A percentile compares a stretch with the other conserved stretches of the same genome.
phyloP scores from a whole-genome alignment of 495 filamentous ascomycete genomes.

The Aspergillus coremiiformis region DNA sequence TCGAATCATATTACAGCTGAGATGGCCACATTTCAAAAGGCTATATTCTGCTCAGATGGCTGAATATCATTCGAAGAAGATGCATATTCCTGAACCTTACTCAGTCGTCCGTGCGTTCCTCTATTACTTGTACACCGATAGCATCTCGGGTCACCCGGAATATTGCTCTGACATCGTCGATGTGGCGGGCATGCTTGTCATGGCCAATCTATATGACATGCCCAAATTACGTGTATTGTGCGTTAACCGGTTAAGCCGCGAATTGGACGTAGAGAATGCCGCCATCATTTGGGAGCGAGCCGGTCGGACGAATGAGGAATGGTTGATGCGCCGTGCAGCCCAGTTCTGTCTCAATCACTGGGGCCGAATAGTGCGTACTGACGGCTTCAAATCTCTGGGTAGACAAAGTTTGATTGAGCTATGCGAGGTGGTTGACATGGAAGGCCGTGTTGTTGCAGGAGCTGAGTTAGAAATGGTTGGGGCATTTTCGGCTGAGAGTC shows the following conservation, averaged over 20 bases:
- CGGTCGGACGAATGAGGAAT: constrained; percentile 80
- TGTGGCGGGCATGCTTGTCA: constrained; percentile 91
- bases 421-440: constrained; percentile 86
- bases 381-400: constrained; percentile 73
- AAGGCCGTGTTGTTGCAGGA: constrained; percentile 79
- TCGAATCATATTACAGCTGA: constrained; percentile 81
- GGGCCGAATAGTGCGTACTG: constrained; percentile 87
- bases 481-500: constrained; percentile 52
- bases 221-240: constrained; percentile 84
- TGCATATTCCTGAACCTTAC: constrained; percentile 97
- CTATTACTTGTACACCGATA: constrained; percentile 94
- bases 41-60: constrained; percentile 89
- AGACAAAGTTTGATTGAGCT: constrained; percentile 75
- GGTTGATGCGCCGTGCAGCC: constrained; percentile 80
- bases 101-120: constrained; percentile 89
- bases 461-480: constrained; percentile 76
- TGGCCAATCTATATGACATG: constrained; percentile 97
- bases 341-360: constrained; percentile 86
- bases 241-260: constrained; percentile 76
- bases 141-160: constrained; percentile 61
- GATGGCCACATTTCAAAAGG: constrained; percentile 93
- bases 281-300: constrained; percentile 96
- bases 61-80: constrained; percentile 90
- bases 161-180: constrained; percentile 67
- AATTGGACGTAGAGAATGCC: constrained; percentile 88